Evolutionary conservation across 23 red algal genomes (phyloP), one percentile per base, ranked within the genome.

Genomic region (Gracilaria caudata): DNA sequence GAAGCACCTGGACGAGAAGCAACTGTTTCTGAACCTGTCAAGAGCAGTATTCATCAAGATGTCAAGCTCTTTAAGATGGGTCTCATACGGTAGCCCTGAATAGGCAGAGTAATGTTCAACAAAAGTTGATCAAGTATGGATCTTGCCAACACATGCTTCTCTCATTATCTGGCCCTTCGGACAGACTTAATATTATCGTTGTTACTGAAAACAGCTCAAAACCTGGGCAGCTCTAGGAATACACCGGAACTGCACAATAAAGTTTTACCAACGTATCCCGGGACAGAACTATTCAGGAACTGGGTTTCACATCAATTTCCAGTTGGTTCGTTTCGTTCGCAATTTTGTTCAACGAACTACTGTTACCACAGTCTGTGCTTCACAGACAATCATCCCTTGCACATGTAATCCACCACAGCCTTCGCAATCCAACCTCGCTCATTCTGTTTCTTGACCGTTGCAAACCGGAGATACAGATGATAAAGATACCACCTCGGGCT

Each of bases 361-460:
- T 30, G 3, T 7, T 5, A 66, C 61, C 29, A 3, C 29, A 4
- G 16, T 35, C 26, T 35, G 26, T 66, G 61, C 0, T 66, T 30
- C 61, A 12, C 26, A 10, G 24, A 63, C 24, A 63, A 32, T 32
- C 58, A 32, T 32, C 58, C 24, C 24, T 8, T 66, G 7, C 61
- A 17, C 61, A 33, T 66, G 30, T 36, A 33, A 35, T 66, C 61
- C 25, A 3, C 23, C 49, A 13, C 49, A 17, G 5, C 49, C 7
- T 30, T 61, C 13, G 10, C 26, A 6, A 30, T 19, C 9, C 61
- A 66, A 30, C 13, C 30, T 25, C 3, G 3, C 26, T 14, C 30
- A 30, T 33, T 33, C 29, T 66, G 12, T 26, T 66, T 29, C 61
- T 45, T 29, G 70, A 75, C 70, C 70, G 70, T 75, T 75, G 14